phyloP scores from a whole-genome alignment of 805 yeast species.

The Lipomyces lipofer region DNA sequence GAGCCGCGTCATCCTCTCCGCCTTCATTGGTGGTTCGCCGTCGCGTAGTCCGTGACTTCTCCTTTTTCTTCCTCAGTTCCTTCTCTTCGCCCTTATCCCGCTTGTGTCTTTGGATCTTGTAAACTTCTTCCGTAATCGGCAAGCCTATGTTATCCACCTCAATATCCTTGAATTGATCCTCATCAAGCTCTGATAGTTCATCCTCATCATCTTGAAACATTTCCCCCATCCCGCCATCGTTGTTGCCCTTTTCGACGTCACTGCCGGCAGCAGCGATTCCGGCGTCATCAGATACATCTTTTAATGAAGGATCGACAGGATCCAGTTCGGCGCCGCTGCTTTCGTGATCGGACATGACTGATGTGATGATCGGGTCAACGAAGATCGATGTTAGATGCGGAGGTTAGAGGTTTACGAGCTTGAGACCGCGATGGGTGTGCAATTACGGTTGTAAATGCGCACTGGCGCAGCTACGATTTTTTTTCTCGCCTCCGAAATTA shows the following conservation, averaged over 20 bases:
- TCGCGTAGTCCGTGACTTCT: conserved; percentile 17
- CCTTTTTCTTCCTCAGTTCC: conserved; percentile 15
- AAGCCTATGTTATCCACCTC: conserved; percentile 36
- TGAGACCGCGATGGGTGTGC: background rate
- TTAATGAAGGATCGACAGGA: no score
- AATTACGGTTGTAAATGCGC: no score
- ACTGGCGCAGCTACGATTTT: background rate
- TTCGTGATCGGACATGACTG: background rate
- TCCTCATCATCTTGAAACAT: conserved; percentile 35
- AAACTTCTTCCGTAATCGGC: conserved; percentile 44
- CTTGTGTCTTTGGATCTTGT: conserved; percentile 42
- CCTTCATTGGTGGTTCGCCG: conserved; percentile 3
- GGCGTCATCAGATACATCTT: conserved; percentile 4
- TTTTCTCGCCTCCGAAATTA: background rate
- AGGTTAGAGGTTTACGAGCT: background rate
- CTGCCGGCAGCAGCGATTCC: background rate
- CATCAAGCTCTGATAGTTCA: conserved; percentile 45
- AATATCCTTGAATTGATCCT: conserved; percentile 40
- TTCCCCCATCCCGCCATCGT: conserved; percentile 12
- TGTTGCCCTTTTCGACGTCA: conserved; percentile 20
- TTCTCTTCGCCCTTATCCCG: conserved; percentile 27
- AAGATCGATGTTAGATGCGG: background rate
- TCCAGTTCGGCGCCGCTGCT: no score
- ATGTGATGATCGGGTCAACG: no score
- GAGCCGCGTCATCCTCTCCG: background rate